Base-by-base conservation (phyloP, 2,329 filamentous ascomycete species). In the Xylariaceae sp. region DNA sequence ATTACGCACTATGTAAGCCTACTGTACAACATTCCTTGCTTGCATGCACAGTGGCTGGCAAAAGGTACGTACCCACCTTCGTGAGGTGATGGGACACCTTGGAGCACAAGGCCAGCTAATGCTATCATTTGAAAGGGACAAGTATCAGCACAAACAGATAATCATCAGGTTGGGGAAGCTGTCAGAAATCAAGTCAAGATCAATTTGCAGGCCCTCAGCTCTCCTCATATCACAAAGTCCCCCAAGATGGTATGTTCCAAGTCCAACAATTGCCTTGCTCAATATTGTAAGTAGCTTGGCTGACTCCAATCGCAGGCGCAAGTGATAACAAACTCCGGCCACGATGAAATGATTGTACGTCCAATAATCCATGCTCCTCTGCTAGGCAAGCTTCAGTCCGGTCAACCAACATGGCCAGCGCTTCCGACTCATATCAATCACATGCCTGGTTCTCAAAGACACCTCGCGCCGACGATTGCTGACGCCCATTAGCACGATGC, bases 281-380 rank as follows among this genome's bases (percentile, higher is more conserved):
- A 18, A 28, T 27, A 33, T n/a, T 7, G 40, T 13, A 19, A 40
- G 26, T 11, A 23, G 32, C n/a, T 21, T 34, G 27, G 43, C 48
- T 53, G 33, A 44, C 38, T 31, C 44, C 31, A 16, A 40, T 16
- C 17, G 16, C 48, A 70, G 66, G 61, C 67, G 50, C 85, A 89
- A 71, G 80, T 87, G 57, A 88, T 89, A 66, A 78, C 83, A 50
- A 88, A 87, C 66, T 85, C 83, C 47, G 84, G 85, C 60, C 92
- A 98, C 72, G 90, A 97, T 83, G 90, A 96, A 65, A 97, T 97
- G 90, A 96, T 98, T 77, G 90, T 97, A 88, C 59, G 86, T 79
- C 53, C 23, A 12, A 27, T 24, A 11, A 11, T 30, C 31, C 37
- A 17, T 35, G 9, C 26, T 26, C 23, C 23, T 24, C 11, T 24